These are phyloP conservation scores for Didymella arachidicola DNA, from an alignment of 2,329 filamentous ascomycete genomes.

Conservation along the genomic window DNA sequence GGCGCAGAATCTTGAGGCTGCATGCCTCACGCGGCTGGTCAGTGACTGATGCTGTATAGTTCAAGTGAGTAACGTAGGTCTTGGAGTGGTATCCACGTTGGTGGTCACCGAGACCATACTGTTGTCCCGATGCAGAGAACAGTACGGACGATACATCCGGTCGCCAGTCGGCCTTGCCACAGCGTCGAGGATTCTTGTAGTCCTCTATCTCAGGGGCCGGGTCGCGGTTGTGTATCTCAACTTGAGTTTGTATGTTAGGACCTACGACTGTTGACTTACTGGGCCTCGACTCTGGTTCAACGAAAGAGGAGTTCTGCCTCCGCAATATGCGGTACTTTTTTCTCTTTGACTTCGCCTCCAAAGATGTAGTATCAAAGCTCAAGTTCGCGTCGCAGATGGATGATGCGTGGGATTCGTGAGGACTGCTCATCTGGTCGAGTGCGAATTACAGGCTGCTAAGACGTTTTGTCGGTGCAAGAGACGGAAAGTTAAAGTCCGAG, in stretches of 20 bases:
- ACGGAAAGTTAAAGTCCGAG: background rate
- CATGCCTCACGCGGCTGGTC: background rate
- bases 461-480: background rate
- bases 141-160: background rate
- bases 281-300: background rate
- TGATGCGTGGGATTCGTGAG: background rate
- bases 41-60: background rate
- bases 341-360: background rate
- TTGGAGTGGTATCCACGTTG: background rate
- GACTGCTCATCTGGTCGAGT: background rate
- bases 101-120: background rate
- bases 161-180: background rate
- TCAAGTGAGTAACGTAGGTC: conserved; percentile 1
- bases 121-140: background rate
- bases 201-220: background rate
- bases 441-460: background rate
- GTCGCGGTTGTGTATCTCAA: background rate
- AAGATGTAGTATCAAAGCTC: background rate
- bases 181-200: background rate
- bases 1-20: background rate
- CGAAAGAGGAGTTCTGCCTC: background rate
- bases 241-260: background rate
- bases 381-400: background rate
- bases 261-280: background rate
- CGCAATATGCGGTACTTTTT: background rate